A percentile compares a stretch with the other conserved stretches of the same genome.
phyloP scores from a whole-genome alignment of 2,329 filamentous ascomycete species.

The Penicillium sp. region DNA sequence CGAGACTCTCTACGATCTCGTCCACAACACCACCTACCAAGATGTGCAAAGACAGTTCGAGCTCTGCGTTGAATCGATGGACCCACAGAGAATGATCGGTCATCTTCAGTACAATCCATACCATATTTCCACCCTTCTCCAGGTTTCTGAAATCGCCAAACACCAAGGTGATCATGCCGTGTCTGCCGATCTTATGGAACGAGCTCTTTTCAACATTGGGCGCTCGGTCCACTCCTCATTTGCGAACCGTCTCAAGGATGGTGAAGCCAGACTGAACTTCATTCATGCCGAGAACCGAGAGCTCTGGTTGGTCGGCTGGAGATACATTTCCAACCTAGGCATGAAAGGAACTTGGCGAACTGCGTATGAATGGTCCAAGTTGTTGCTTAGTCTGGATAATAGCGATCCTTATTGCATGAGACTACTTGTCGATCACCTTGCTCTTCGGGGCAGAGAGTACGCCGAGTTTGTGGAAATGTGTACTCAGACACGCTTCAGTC shows the following conservation, averaged over 20 bases:
- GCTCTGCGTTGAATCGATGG: conserved; percentile 75
- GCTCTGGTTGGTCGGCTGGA: conserved; percentile 85
- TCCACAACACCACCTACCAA: conserved; percentile 74
- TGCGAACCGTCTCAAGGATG: conserved; percentile 71
- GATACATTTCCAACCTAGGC: conserved; percentile 82
- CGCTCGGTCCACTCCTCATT: conserved; percentile 84
- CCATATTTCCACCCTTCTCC: conserved; percentile 89
- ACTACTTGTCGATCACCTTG: conserved; percentile 79
- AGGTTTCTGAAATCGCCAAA: conserved; percentile 89
- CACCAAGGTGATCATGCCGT: conserved; percentile 87
- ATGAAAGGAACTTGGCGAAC: conserved; percentile 94
- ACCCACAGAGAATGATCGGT: conserved; percentile 78
- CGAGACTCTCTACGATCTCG: conserved; percentile 72
- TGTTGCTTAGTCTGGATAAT: conserved; percentile 74
- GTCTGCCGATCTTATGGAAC: conserved; percentile 83
- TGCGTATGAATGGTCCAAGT: conserved; percentile 88
- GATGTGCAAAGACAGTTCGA: conserved; percentile 76
- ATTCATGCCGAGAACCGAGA: conserved; percentile 83
- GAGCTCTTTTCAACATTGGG: conserved; percentile 92
- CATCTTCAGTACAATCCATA: conserved; percentile 78
- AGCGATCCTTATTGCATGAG: conserved; percentile 81
- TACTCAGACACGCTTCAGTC: conserved; percentile 51
- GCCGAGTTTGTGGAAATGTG: conserved; percentile 73
- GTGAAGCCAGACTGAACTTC: conserved; percentile 81
- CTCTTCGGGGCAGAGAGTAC: conserved; percentile 76